A percentile compares a stretch with the other conserved stretches of the same genome.
Evolutionary conservation across 2,329 filamentous ascomycete genomes (phyloP).

Genomic region (Sordariomycetes sp.): DNA sequence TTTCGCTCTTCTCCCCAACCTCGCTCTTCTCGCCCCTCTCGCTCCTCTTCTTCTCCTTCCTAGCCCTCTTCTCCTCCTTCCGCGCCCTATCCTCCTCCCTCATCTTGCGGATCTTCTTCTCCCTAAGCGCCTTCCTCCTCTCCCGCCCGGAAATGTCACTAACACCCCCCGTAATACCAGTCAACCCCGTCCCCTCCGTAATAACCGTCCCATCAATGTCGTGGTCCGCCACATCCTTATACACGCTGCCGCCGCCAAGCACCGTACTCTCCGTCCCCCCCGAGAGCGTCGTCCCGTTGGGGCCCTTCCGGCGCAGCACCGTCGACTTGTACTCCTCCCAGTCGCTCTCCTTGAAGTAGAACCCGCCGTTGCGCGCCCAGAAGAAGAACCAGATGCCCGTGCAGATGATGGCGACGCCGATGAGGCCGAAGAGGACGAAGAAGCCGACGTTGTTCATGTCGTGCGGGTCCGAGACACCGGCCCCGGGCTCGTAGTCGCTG

Average conservation of each 20-base stretch:
- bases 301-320: constrained; percentile 75
- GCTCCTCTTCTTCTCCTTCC: constrained; percentile 16
- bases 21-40: constrained; percentile 28
- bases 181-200: constrained; percentile 30
- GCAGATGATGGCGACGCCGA: constrained; percentile 64
- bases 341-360: constrained; percentile 71
- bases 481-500: constrained; percentile 21
- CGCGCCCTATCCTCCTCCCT: constrained; percentile 14
- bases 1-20: constrained; percentile 4
- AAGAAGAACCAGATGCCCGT: constrained; percentile 94
- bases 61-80: constrained; percentile 21
- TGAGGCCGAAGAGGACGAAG: constrained; percentile 74
- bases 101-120: constrained; percentile 26
- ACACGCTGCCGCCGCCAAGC: constrained; percentile 78
- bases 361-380: constrained; percentile 93
- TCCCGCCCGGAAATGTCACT: constrained; percentile 42
- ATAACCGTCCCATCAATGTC: constrained; percentile 26
- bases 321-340: constrained; percentile 99
- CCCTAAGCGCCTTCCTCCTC: constrained; percentile 38
- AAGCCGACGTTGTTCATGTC: constrained; percentile 56
- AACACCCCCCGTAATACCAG: constrained; percentile 43
- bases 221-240: constrained; percentile 53
- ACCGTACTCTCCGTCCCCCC: constrained; percentile 73
- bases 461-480: constrained; percentile 37
- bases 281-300: constrained; percentile 74